phyloP scores from a whole-genome alignment of 106 monocot species.

The Narthecium ossifragum region DNA sequence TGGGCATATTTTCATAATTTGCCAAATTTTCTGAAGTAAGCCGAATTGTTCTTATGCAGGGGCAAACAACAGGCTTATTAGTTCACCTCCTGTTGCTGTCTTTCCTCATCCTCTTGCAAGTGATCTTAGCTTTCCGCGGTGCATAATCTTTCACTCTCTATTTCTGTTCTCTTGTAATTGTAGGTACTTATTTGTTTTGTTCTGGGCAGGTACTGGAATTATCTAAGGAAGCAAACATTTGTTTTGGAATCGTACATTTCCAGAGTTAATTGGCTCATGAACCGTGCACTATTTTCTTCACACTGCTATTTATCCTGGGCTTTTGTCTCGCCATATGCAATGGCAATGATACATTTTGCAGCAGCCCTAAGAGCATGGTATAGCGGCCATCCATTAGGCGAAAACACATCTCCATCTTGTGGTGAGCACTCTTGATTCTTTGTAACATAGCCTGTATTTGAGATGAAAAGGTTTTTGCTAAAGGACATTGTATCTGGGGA shows the following conservation, averaged over 20 bases:
- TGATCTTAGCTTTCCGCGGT: constrained; percentile 95
- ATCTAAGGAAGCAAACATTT: constrained; percentile 98
- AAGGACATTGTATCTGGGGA: no score
- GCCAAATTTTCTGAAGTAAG: neutral
- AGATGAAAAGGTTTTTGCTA: no score
- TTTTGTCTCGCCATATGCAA: constrained; percentile 78
- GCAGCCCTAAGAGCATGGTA: constrained; percentile 63
- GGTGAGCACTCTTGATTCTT: constrained; percentile 35
- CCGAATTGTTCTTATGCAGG: constrained; percentile 31
- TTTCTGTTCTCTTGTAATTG: no score
- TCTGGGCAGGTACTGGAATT: constrained; percentile 92
- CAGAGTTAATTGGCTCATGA: constrained; percentile 91
- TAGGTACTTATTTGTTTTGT: no score
- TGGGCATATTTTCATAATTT: no score
- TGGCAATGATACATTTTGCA: constrained; percentile 68
- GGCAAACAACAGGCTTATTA: constrained; percentile 83
- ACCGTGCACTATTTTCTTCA: constrained; percentile 83
- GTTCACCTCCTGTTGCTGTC: constrained; percentile 89
- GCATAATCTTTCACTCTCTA: neutral
- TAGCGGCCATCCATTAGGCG: constrained; percentile 31
- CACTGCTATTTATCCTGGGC: constrained; percentile 95
- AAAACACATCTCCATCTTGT: constrained; percentile 37
- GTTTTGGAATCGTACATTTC: constrained; percentile 95
- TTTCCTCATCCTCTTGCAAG: constrained; percentile 98
- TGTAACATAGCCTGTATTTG: neutral